Evolutionary conservation across 306 rosid species (phyloP).

Genomic region (Corylus avellana): DNA sequence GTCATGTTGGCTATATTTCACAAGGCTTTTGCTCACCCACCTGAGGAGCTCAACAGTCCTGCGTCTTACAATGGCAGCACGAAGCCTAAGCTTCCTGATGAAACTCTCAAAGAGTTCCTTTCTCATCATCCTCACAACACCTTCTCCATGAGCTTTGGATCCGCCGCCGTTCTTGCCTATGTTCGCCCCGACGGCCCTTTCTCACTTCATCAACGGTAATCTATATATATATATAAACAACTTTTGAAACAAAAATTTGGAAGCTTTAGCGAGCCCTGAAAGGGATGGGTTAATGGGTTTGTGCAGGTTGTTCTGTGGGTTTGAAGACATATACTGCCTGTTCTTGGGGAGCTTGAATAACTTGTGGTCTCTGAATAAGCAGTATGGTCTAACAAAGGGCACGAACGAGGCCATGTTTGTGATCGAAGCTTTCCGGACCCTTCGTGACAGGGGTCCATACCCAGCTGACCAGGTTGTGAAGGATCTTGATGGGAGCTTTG

Average conservation of each 20-base stretch:
- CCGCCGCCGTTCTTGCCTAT: constrained; percentile 84
- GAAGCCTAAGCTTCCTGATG: constrained; percentile 81
- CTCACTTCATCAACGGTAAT: constrained; percentile 61
- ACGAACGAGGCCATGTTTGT: constrained; percentile 82
- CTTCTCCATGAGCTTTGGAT: constrained; percentile 69
- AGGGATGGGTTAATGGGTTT: neutral
- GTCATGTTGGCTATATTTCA: constrained; percentile 89
- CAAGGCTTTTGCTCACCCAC: constrained; percentile 87
- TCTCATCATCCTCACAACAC: constrained; percentile 65
- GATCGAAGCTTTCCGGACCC: constrained; percentile 89
- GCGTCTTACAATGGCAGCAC: constrained; percentile 69
- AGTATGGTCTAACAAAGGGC: constrained; percentile 75
- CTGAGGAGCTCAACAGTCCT: constrained; percentile 92
- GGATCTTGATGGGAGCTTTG: constrained; percentile 93
- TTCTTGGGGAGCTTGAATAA: constrained; percentile 89
- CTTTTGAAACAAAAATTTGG: too few relatives aligned
- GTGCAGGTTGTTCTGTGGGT: constrained; percentile 80
- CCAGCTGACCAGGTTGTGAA: constrained; percentile 96
- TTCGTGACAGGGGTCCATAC: constrained; percentile 91
- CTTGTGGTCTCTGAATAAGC: constrained; percentile 54
- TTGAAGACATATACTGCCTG: constrained; percentile 82
- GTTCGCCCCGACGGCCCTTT: constrained; percentile 51
- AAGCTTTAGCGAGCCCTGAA: too few relatives aligned
- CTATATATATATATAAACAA: too few relatives aligned
- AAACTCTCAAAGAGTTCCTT: constrained; percentile 72